These are phyloP conservation scores for Boletus tylopilopsis DNA, from an alignment of 768 basidiomycete genomes.

Conservation along the genomic window DNA sequence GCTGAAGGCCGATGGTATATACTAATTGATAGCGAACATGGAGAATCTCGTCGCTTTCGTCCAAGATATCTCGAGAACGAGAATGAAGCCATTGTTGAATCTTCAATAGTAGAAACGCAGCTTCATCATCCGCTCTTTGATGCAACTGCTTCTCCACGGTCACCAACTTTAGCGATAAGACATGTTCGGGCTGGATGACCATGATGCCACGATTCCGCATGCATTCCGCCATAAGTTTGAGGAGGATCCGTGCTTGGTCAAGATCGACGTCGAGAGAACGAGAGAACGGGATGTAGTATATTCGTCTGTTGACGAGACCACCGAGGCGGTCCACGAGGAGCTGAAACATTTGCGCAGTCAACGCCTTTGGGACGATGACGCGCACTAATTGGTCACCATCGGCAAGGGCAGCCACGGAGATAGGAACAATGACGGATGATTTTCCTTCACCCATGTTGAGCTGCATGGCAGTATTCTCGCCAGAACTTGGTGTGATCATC, in stretches of 20 bases:
- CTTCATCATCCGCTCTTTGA: neutral
- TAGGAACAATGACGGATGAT: conserved; percentile 45
- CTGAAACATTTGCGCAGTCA: conserved; percentile 47
- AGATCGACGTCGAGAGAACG: conserved; percentile 31
- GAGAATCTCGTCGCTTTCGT: conserved; percentile 32
- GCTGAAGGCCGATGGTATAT: conserved; percentile 33
- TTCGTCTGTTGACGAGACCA: conserved; percentile 42
- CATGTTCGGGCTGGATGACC: conserved; percentile 50
- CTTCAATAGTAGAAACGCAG: conserved; percentile 21
- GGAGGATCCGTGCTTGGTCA: conserved; percentile 23
- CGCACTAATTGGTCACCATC: conserved; percentile 43
- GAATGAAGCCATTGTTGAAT: conserved; percentile 27
- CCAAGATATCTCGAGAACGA: conserved; percentile 26
- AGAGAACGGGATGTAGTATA: conserved; percentile 51
- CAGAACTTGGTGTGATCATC: conserved; percentile 42
- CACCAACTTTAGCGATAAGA: conserved; percentile 49
- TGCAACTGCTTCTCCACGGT: conserved; percentile 35
- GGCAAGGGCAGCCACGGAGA: conserved; percentile 38
- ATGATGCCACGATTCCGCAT: conserved; percentile 38
- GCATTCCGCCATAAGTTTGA: conserved; percentile 37
- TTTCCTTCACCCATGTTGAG: conserved; percentile 63
- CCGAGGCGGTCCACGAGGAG: conserved; percentile 41
- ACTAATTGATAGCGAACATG: conserved; percentile 37
- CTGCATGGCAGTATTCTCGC: conserved; percentile 40
- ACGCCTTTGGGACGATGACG: conserved; percentile 48